A percentile compares a stretch with the other conserved stretches of the same genome.
Conservation (phyloP, 83 land plant species). For the Isoetes engelmannii region DNA sequence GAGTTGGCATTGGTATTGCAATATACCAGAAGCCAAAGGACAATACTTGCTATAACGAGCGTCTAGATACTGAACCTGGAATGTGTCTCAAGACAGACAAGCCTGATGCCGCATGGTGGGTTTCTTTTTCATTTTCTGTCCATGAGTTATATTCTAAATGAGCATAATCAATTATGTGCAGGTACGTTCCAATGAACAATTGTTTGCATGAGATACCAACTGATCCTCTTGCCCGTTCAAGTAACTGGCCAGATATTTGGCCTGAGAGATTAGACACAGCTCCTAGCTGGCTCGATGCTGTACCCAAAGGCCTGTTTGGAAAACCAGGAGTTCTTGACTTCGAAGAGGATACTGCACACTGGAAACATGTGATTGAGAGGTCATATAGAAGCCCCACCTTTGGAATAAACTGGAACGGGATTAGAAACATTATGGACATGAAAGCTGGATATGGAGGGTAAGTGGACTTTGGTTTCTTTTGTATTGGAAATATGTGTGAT, state of each 20-base stretch:
- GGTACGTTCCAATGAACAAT: slow-evolving; percentile 58
- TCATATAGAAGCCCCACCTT: slow-evolving; percentile 33
- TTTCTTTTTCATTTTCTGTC: not conserved
- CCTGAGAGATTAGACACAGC: slow-evolving; percentile 43
- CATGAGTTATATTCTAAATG: not conserved
- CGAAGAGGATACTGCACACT: slow-evolving; percentile 41
- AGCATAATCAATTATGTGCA: slow-evolving; percentile 16
- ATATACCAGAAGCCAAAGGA: slow-evolving; percentile 51
- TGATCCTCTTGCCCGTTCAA: not conserved
- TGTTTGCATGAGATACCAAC: slow-evolving; percentile 43
- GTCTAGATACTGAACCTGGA: slow-evolving; percentile 39
- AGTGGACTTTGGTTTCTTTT: not conserved
- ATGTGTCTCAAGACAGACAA: slow-evolving; percentile 59
- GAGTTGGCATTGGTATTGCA: slow-evolving; percentile 50
- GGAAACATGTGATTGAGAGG: slow-evolving; percentile 45
- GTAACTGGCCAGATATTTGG: slow-evolving; percentile 51
- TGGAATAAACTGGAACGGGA: slow-evolving; percentile 47
- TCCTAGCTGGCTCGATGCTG: slow-evolving; percentile 29
- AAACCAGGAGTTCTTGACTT: slow-evolving; percentile 20
- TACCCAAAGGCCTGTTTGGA: slow-evolving; percentile 11
- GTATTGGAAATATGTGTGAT: too few species aligned
- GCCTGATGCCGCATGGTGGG: not conserved
- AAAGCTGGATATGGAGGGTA: slow-evolving; percentile 82
- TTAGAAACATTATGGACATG: slow-evolving; percentile 77
- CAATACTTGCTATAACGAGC: slow-evolving; percentile 48